Evolutionary conservation across 2,329 filamentous ascomycete species (phyloP).

Genomic region (Fusarium sp.): DNA sequence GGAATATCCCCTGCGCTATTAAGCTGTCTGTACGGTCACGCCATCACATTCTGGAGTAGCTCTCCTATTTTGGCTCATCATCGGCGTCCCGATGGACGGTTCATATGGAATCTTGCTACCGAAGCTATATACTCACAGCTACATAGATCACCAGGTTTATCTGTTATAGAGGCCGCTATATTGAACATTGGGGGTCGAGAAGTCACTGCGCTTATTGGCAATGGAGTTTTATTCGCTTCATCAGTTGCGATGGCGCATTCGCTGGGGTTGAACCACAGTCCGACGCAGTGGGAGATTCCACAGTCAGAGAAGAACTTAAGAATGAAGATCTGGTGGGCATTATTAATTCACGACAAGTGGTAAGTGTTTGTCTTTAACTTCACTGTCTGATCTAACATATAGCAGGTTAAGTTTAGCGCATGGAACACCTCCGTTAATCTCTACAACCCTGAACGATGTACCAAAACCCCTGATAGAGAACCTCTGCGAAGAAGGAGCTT

Average conservation of each 20-base stretch:
- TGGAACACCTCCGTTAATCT: constrained; percentile 63
- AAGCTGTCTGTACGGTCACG: constrained; percentile 67
- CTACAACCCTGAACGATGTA: constrained; percentile 60
- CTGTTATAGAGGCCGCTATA: constrained; percentile 66
- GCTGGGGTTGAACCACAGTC: constrained; percentile 65
- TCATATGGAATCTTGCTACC: constrained; percentile 71
- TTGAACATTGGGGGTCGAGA: constrained; percentile 70
- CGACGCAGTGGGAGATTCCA: constrained; percentile 64
- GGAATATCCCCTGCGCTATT: constrained; percentile 66
- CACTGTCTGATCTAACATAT: neutral
- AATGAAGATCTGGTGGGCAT: constrained; percentile 67
- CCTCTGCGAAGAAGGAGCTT: constrained; percentile 43
- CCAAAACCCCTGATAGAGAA: constrained; percentile 54
- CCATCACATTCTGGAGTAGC: constrained; percentile 67
- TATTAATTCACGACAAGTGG: constrained; percentile 67
- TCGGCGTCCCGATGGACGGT: constrained; percentile 66
- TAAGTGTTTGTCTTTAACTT: constrained; percentile 39
- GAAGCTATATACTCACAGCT: constrained; percentile 70
- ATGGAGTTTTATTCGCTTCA: constrained; percentile 61
- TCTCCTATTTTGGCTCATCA: constrained; percentile 57
- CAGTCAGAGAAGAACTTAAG: constrained; percentile 61
- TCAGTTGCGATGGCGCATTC: constrained; percentile 65
- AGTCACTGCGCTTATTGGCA: constrained; percentile 68
- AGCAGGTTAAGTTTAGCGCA: constrained; percentile 63
- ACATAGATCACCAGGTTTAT: constrained; percentile 66